These are phyloP conservation scores for Psidium friedrichsthalianum DNA, from an alignment of 345 rosid genomes.

Conservation along the genomic window DNA sequence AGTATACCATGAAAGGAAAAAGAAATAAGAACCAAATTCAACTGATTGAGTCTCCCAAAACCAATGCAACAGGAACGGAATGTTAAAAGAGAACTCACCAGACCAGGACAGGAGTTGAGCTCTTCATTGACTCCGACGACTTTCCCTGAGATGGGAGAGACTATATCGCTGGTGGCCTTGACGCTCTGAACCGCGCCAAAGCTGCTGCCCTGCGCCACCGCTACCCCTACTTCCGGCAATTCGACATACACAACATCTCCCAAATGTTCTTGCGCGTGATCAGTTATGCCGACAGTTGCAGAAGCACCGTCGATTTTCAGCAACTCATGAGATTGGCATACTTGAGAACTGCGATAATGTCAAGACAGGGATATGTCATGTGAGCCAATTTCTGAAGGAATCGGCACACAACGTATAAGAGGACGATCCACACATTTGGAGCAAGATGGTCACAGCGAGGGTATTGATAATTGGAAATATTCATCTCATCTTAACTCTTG, in stretches of 20 bases:
- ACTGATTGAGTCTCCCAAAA: background rate
- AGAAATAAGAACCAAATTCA: background rate
- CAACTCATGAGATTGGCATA: conserved; percentile 91
- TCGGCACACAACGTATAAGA: background rate
- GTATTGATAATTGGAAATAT: background rate
- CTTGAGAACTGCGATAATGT: conserved; percentile 41
- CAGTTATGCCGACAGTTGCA: conserved; percentile 85
- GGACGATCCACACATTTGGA: background rate
- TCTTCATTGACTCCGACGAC: conserved; percentile 65
- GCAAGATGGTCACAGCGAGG: background rate
- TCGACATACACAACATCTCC: conserved; percentile 95
- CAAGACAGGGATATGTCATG: background rate
- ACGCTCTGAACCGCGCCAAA: conserved; percentile 98
- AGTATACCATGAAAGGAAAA: background rate
- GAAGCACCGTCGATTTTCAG: conserved; percentile 67
- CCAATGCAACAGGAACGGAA: background rate
- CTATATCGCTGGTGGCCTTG: conserved; percentile 88
- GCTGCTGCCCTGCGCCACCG: conserved; percentile 47
- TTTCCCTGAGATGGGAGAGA: conserved; percentile 79
- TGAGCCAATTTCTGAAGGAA: background rate
- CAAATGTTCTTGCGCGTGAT: conserved; percentile 91
- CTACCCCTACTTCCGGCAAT: conserved; percentile 61
- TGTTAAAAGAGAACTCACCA: conserved; percentile 38
- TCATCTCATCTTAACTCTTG: background rate
- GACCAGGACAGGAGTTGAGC: conserved; percentile 51